A percentile compares a stretch with the other conserved stretches of the same genome.
phyloP scores from a whole-genome alignment of 2,329 filamentous ascomycete species.

The Arthroderma sp. region DNA sequence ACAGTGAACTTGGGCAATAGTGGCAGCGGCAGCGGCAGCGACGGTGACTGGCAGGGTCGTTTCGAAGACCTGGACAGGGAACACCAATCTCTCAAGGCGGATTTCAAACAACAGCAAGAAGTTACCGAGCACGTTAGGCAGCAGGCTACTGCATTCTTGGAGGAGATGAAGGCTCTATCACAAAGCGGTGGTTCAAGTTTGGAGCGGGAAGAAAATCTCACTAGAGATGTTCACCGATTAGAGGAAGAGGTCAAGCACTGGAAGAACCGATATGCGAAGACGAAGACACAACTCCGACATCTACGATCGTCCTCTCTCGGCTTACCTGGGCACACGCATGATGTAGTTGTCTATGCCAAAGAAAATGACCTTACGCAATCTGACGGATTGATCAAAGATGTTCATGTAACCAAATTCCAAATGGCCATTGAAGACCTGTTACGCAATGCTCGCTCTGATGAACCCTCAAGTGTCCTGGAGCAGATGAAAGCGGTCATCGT shows the following conservation, averaged over 20 bases:
- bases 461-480: conserved; percentile 62
- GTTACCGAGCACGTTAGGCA: conserved; percentile 76
- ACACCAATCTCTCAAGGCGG: conserved; percentile 53
- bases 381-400: conserved; percentile 71
- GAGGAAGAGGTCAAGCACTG: conserved; percentile 78
- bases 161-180: conserved; percentile 80
- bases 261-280: conserved; percentile 76
- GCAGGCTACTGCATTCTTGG: conserved; percentile 69
- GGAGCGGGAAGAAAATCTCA: conserved; percentile 69
- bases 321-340: conserved; percentile 37
- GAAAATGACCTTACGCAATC: conserved; percentile 60
- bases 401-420: conserved; percentile 91
- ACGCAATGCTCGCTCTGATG: conserved; percentile 58
- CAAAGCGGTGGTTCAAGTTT: conserved; percentile 64
- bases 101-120: conserved; percentile 60
- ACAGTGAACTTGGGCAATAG: not conserved
- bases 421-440: conserved; percentile 86
- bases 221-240: conserved; percentile 59
- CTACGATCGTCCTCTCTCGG: conserved; percentile 71
- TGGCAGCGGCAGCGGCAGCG: conserved; percentile 17
- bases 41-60: conserved; percentile 49
- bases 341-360: conserved; percentile 41
- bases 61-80: conserved; percentile 41
- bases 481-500: conserved; percentile 78
- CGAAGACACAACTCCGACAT: conserved; percentile 74